Conservation (phyloP, 2,329 filamentous ascomycete genomes). For the Botryotinia calthae region DNA sequence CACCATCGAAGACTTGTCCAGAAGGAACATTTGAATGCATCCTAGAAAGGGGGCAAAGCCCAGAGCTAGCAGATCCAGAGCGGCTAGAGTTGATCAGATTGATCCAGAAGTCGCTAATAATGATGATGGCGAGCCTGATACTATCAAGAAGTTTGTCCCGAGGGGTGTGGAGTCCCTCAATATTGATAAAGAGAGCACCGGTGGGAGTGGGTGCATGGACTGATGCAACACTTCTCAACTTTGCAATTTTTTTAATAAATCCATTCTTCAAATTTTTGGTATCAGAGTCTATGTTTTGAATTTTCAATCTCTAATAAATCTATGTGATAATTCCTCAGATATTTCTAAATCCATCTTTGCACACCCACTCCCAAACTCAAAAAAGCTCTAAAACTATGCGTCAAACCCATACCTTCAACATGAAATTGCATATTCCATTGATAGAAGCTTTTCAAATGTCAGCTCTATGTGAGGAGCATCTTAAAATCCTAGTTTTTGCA, state of each 20-base stretch:
- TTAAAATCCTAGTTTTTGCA: neutral
- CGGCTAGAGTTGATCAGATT: neutral
- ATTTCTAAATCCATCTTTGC: no score
- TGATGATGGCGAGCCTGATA: neutral
- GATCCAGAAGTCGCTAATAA: neutral
- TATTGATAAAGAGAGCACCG: no score
- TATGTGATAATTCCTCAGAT: no score
- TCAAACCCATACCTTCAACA: fast-evolving
- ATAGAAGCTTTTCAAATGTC: neutral
- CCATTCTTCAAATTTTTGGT: no score
- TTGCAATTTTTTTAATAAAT: no score
- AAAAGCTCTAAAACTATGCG: neutral
- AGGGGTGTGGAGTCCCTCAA: fast-evolving
- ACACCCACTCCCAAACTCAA: neutral
- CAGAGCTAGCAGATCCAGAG: neutral
- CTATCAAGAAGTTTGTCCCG: neutral
- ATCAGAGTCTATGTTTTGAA: no score
- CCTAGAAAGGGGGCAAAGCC: neutral
- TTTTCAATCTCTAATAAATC: no score
- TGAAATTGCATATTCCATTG: neutral
- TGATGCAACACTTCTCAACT: no score
- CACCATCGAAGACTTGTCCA: neutral
- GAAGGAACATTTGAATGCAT: neutral
- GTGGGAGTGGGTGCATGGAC: no score
- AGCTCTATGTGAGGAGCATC: neutral